Base-by-base conservation (phyloP, 306 rosid species). In the Cicer yamashitae region DNA sequence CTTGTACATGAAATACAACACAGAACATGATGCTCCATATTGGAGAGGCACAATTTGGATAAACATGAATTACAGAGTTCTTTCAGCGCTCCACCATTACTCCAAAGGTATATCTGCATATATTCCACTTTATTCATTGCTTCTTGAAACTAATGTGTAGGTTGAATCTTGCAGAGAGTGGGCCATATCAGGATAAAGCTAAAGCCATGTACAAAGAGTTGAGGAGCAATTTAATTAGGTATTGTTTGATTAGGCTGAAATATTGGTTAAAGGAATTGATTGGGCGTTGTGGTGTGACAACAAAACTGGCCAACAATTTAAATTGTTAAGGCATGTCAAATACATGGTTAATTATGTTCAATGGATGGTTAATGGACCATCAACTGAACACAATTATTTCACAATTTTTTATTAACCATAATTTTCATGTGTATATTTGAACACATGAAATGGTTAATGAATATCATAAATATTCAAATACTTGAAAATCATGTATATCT, bases 11-110 rank as follows among this genome's bases (percentile, higher is more conserved):
- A 94, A 92, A 82, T 76, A 65, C 77, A 94, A 94, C 84, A 86
- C 97, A 40, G 92, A 94, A 85, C 91, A 89, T 47, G 99, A 90
- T n/a, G 77, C 92, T 17, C 99, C 97, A 0, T 94, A 92, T 63
- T 94, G 97, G 99, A 92, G 96, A 79, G 97, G 99, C 58, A 77
- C 96, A 46, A 75, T 94, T 80, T 94, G 99, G 98, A 91, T 84
- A 79, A 90, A 88, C 81, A 81, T 88, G 87, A 86, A 86, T 80
- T 94, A 87, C 87, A 82, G 87, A 86, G 82, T 94, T 80, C 96
- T 94, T 65, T 87, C 96, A 18, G 91, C 96, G 2, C 98, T 94
- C 79, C 77, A 90, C 77, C 89, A 94, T 89, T 94, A 94, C 81
- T 87, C 99, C 67, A 75, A 71, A 89, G 96, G 99, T 94, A 76